Evolutionary conservation across 2,329 filamentous ascomycete species (phyloP).

Genomic region (Botrytis elliptica): DNA sequence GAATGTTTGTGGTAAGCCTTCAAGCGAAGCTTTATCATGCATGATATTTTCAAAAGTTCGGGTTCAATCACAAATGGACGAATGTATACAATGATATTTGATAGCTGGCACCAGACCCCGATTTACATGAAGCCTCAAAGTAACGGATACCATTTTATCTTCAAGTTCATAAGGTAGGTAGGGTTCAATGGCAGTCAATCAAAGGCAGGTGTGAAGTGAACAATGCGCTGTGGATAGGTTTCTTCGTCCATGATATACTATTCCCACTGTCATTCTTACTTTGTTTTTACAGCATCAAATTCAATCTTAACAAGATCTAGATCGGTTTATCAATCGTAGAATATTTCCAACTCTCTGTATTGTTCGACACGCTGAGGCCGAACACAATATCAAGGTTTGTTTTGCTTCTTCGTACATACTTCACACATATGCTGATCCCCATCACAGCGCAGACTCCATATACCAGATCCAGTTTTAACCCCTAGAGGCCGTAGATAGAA

Average conservation of each 20-base stretch:
- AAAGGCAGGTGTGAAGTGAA: neutral
- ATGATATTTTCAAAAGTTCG: neutral
- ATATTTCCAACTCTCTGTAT: neutral
- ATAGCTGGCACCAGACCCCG: neutral
- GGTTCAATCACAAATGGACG: neutral
- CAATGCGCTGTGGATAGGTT: neutral
- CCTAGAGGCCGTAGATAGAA: too few species aligned
- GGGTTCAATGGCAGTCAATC: neutral
- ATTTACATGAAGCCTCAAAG: rapidly evolving
- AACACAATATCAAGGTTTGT: neutral
- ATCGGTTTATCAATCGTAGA: too few species aligned
- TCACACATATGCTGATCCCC: neutral
- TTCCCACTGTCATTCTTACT: neutral
- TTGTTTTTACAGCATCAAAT: too few species aligned
- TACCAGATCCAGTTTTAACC: neutral
- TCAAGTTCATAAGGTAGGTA: neutral
- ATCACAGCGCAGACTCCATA: neutral
- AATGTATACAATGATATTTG: neutral
- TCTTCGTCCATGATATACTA: neutral
- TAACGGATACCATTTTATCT: neutral
- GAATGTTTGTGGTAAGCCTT: neutral
- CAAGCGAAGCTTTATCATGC: neutral
- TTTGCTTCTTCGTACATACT: too few species aligned
- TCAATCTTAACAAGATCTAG: neutral
- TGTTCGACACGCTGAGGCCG: neutral